Evolutionary conservation across 2,329 filamentous ascomycete genomes (phyloP).

Genomic region (Hypoxylon sp.): DNA sequence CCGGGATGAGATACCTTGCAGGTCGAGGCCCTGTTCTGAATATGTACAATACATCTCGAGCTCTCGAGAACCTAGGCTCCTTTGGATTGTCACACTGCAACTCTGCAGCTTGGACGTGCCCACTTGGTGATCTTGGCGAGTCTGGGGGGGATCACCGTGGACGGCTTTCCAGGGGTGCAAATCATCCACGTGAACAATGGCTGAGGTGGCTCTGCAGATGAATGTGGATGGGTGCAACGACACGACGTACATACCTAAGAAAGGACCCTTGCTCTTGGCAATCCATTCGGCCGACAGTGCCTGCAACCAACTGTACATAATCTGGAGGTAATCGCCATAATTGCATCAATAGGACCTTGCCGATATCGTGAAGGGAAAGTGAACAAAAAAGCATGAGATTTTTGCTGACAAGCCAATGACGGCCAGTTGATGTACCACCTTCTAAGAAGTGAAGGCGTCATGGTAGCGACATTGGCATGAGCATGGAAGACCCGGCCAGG

Average conservation of each 20-base stretch:
- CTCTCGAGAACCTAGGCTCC: constrained; percentile 23
- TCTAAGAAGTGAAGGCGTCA: constrained; percentile 17
- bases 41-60: constrained; percentile 18
- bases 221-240: constrained; percentile 39
- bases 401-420: constrained; percentile 25
- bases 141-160: constrained; percentile 42
- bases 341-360: constrained; percentile 32
- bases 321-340: constrained; percentile 18
- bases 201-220: constrained; percentile 46
- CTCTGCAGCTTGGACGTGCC: constrained; percentile 43
- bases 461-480: constrained; percentile 14
- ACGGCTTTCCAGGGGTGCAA: constrained; percentile 34
- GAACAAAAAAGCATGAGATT: constrained; percentile 17
- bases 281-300: constrained; percentile 40
- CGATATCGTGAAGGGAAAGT: constrained; percentile 25
- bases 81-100: constrained; percentile 43
- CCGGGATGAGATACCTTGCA: constrained; percentile 31
- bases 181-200: constrained; percentile 46
- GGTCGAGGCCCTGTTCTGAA: constrained; percentile 39
- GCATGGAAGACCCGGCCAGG: constrained; percentile 27
- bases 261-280: constrained; percentile 29
- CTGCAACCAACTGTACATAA: constrained; percentile 15
- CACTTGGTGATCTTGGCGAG: constrained; percentile 43
- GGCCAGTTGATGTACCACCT: constrained; percentile 17
- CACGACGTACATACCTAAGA: constrained; percentile 29